phyloP scores from a whole-genome alignment of 306 rosid genomes.

The Macrotyloma uniflorum region DNA sequence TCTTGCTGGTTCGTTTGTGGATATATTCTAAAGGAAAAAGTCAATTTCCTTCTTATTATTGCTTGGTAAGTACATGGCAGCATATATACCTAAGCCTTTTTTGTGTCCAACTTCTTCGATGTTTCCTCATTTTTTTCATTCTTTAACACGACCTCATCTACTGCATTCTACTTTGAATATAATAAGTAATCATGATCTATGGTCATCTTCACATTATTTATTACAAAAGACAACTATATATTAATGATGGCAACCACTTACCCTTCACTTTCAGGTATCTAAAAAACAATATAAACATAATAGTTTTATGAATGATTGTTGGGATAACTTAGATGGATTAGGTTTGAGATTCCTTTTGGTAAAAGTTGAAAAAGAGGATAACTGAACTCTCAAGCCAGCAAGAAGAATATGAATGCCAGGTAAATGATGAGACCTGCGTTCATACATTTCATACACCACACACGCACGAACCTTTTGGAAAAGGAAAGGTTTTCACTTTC shows the following conservation, averaged over 20 bases:
- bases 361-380: background rate
- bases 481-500: background rate
- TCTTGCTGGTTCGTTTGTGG: background rate
- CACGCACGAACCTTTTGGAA: background rate
- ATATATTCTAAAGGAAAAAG: background rate
- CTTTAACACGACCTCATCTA: background rate
- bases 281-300: background rate
- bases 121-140: constrained; percentile 3
- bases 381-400: background rate
- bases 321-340: background rate
- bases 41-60: background rate
- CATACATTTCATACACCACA: background rate
- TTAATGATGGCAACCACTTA: constrained; percentile 22
- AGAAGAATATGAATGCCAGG: background rate
- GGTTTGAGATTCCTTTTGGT: background rate
- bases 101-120: background rate
- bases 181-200: constrained; percentile 1
- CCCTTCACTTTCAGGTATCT: background rate
- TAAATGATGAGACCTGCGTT: background rate
- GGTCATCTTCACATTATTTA: constrained; percentile 1
- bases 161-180: background rate
- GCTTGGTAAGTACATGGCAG: background rate
- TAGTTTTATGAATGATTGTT: background rate
- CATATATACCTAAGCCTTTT: background rate
- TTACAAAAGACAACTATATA: background rate